Base-by-base conservation (phyloP, 129 eudicot genomes). In the Solidago caesia region DNA sequence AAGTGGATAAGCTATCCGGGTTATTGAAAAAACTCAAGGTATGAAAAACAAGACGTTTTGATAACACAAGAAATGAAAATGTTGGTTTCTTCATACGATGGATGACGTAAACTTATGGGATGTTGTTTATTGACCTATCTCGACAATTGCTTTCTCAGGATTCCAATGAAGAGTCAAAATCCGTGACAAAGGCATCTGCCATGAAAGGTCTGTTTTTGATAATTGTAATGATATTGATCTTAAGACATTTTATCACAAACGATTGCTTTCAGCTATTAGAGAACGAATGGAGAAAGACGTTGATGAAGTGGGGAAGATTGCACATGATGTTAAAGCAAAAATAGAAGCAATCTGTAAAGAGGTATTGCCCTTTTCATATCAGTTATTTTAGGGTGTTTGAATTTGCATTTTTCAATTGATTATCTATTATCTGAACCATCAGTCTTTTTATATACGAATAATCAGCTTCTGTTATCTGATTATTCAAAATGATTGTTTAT, bases 211-310 rank as follows among this genome's bases (percentile, higher is more conserved):
- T 77, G 74, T 52, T 75, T 58, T 64, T 47, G 0, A 58, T 15
- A 57, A 33, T 21, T 44, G 59, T 42, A 73, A 39, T 13, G 11
- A 56, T 33, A 64, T 33, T 44, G 7, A 72, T 25, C 1, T 21
- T 16, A 51, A 16, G 39, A 43, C n/a, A 44, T 21, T 79, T 73
- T 79, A 67, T 67, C 10, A 27, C 48, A 1, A 73, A 71, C 11
- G n/a, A 6, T 43, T 65, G 74, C 53, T 79, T 82, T 49, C 84
- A 92, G 97, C 96, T 21, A 89, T 94, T 64, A 91, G 96, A 85
- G 87, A 91, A 86, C 91, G 94, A 41, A 94, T 88, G 99, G 93
- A 90, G 80, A 94, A 94, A 87, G 96, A 94, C 57, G 82, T 91
- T 70, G 99, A 91, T 79, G 93, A 94, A 87, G 99, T 94, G 64